These are phyloP conservation scores for Gleditsia sinensis DNA, from an alignment of 306 rosid genomes.

Conservation along the genomic window DNA sequence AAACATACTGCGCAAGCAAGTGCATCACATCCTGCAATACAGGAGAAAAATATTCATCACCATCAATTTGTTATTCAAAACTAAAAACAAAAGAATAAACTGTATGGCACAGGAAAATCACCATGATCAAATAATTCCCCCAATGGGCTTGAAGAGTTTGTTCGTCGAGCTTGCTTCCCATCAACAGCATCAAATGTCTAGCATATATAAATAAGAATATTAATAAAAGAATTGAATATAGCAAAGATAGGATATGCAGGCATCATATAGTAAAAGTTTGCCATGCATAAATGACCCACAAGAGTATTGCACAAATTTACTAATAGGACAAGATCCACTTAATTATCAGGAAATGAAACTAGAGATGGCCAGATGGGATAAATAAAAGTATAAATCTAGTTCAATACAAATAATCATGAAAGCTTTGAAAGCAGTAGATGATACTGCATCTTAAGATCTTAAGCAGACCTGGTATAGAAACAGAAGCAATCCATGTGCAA, in stretches of 20 bases:
- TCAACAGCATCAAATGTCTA: constrained; percentile 99
- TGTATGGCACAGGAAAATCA: constrained; percentile 36
- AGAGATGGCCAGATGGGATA: background rate
- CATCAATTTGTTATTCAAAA: background rate
- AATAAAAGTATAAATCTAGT: no score
- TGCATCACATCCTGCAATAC: constrained; percentile 93
- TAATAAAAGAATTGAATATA: background rate
- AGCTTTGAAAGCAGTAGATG: background rate
- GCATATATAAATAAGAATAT: constrained; percentile 23
- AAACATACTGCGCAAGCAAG: constrained; percentile 91
- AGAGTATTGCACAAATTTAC: background rate
- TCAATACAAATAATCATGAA: background rate
- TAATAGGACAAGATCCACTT: constrained; percentile 5
- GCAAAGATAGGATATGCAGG: background rate
- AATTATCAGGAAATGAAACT: constrained; percentile 13
- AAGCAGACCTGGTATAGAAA: constrained; percentile 86
- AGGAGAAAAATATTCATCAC: constrained; percentile 43
- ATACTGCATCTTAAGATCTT: constrained; percentile 10
- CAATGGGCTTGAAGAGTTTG: constrained; percentile 92
- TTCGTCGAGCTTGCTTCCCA: constrained; percentile 98
- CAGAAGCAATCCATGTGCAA: constrained; percentile 89
- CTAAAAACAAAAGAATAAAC: constrained; percentile 10
- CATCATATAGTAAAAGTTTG: constrained; percentile 9
- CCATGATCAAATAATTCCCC: constrained; percentile 99
- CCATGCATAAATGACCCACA: background rate